These are phyloP conservation scores for Fonsecaea multimorphosa DNA, from an alignment of 2,329 filamentous ascomycete genomes.

Conservation along the genomic window DNA sequence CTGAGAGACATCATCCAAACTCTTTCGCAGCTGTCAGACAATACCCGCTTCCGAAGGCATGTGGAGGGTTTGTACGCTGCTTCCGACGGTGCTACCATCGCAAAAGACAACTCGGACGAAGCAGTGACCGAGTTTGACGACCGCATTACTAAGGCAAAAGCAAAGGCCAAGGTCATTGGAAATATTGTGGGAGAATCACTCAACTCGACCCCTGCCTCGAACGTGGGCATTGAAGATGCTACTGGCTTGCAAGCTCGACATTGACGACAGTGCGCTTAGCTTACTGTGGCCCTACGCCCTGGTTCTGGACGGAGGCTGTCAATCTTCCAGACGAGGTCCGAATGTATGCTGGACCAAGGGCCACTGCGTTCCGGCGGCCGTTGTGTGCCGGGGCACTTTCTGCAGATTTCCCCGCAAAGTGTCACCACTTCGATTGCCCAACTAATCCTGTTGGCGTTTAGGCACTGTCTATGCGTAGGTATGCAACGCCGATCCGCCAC, in stretches of 20 bases:
- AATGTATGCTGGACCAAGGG: neutral
- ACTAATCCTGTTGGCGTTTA: constrained; percentile 19
- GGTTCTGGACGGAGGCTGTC: neutral
- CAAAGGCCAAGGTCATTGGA: constrained; percentile 85
- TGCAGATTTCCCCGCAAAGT: constrained; percentile 30
- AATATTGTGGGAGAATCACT: constrained; percentile 64
- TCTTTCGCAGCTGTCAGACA: constrained; percentile 52
- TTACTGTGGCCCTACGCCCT: neutral
- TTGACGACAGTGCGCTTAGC: constrained; percentile 53
- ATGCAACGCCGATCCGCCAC: constrained; percentile 23
- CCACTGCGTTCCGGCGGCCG: constrained; percentile 4
- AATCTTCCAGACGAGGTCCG: neutral
- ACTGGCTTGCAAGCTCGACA: constrained; percentile 46
- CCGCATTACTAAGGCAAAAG: constrained; percentile 78
- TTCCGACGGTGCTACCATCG: constrained; percentile 77
- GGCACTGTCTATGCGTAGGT: neutral
- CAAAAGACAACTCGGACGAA: constrained; percentile 83
- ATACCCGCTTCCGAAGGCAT: constrained; percentile 76
- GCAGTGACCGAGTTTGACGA: constrained; percentile 92
- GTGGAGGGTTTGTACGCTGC: constrained; percentile 75
- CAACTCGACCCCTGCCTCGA: constrained; percentile 32
- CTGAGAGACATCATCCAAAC: constrained; percentile 17
- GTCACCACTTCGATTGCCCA: neutral
- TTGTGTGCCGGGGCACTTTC: no score
- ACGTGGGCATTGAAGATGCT: constrained; percentile 40